Percentiles rank a stretch among this genome's conserved stretches.
phyloP scores from a whole-genome alignment of 2,329 filamentous ascomycete genomes.

The Capronia americana region DNA sequence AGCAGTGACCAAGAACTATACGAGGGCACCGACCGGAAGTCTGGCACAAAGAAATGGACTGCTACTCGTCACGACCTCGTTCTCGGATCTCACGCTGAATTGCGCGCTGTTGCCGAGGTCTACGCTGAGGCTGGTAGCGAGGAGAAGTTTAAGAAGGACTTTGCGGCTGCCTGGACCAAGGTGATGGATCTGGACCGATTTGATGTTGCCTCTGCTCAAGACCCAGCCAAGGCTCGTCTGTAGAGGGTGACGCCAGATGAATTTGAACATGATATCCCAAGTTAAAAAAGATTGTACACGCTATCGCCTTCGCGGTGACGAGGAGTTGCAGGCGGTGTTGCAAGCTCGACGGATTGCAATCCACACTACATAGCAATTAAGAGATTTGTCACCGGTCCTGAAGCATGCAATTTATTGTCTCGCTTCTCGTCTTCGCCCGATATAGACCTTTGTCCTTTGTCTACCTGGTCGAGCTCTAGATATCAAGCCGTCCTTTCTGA shows the following conservation, averaged over 20 bases:
- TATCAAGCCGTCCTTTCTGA: too few species aligned
- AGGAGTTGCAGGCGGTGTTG: not conserved
- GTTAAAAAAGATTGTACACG: not conserved
- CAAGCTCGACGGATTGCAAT: conserved; percentile 2
- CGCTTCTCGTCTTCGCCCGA: not conserved
- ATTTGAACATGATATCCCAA: conserved; percentile 1
- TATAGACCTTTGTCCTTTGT: not conserved
- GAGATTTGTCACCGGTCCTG: not conserved
- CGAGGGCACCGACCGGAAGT: conserved; percentile 70
- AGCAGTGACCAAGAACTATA: conserved; percentile 62
- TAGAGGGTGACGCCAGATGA: conserved; percentile 2
- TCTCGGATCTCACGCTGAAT: conserved; percentile 75
- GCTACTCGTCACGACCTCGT: conserved; percentile 73
- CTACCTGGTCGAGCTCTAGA: too few species aligned
- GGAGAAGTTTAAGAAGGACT: conserved; percentile 73
- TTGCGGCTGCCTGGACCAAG: conserved; percentile 74
- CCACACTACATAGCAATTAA: conserved; percentile 9
- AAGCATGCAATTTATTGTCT: not conserved
- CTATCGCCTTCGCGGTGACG: not conserved
- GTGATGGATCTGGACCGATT: conserved; percentile 76
- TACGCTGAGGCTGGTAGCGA: conserved; percentile 67
- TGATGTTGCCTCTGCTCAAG: conserved; percentile 49
- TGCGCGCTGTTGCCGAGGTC: conserved; percentile 73
- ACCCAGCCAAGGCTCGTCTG: conserved; percentile 19
- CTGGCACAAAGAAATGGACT: conserved; percentile 70